These are phyloP conservation scores for Pleurotus sapidus DNA, from an alignment of 768 basidiomycete species.

Conservation along the genomic window DNA sequence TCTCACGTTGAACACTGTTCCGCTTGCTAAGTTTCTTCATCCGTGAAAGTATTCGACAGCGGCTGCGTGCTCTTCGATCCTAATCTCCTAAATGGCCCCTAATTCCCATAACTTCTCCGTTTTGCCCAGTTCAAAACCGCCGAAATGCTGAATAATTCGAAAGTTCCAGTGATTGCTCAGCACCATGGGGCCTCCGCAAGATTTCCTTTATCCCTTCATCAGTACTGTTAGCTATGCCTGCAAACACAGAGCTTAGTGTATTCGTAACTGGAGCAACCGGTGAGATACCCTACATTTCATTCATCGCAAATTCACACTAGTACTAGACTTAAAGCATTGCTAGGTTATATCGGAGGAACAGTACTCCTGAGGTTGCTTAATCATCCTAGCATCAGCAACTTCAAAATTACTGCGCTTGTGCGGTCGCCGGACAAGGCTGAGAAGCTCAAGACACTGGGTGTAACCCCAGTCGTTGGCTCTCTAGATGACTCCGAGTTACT, in stretches of 20 bases:
- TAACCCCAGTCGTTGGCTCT: constrained; percentile 26
- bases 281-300: background rate
- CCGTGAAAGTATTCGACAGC: too few species aligned
- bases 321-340: background rate
- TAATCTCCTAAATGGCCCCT: too few species aligned
- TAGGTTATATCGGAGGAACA: constrained; percentile 32
- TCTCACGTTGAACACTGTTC: too few species aligned
- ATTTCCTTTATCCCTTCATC: too few species aligned
- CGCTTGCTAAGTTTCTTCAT: too few species aligned
- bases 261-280: constrained; percentile 3
- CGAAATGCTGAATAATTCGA: too few species aligned
- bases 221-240: too few species aligned
- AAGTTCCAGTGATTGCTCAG: too few species aligned
- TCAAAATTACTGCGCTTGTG: constrained; percentile 24
- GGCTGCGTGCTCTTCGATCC: too few species aligned
- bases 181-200: too few species aligned
- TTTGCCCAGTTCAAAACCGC: too few species aligned
- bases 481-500: constrained; percentile 24
- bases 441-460: constrained; percentile 21
- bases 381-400: constrained; percentile 17
- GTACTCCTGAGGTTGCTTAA: constrained; percentile 26
- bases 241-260: background rate
- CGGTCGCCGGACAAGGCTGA: constrained; percentile 23
- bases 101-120: too few species aligned
- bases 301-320: background rate